Evolutionary conservation across 75 land plant species (phyloP), one percentile per base, ranked within the genome.

Genomic region (Sequoia sempervirens): DNA sequence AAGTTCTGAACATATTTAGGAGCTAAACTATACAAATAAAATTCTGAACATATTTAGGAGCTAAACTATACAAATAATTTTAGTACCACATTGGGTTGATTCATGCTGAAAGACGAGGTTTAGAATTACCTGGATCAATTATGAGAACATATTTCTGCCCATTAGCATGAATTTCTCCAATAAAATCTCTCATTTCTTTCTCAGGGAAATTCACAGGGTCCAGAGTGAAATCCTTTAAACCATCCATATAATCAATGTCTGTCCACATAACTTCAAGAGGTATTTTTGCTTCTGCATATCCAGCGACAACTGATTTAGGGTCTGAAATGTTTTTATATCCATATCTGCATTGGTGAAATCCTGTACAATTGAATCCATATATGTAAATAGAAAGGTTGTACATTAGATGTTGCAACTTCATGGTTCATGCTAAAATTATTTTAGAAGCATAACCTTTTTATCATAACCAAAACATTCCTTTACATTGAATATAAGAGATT

Each of bases 211-310:
- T 95, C 82, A 90, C 86, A 69, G 96, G 95, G 75, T 95, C 90
- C 13, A 93, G 80, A 37, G 95, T 93, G 87, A 95, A 95, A 85
- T 93, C 97, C 83, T 87, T 93, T 86, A 80, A 91, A 9, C 18
- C 82, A 83, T 95, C 93, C 97, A 95, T 95, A 89, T 95, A 90
- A 82, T 95, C 97, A 84, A 95, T 93, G 80, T 95, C 95, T 20
- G 91, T 88, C 97, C 97, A 95, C 82, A 95, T 95, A 34, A 88
- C 89, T 82, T 95, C 97, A 13, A 95, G 89, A 23, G 97, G 97
- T 20, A 95, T 88, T 28, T 75, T 36, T 10, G 89, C 93, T 75
- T 84, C 85, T 58, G 86, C 83, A 85, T 93, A 95, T 28, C 87
- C 86, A 34, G 89, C 90, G 30, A 92, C 93, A 68, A 95, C 97